phyloP scores from a whole-genome alignment of 257 asterid genomes.

The Primulina tabacum region DNA sequence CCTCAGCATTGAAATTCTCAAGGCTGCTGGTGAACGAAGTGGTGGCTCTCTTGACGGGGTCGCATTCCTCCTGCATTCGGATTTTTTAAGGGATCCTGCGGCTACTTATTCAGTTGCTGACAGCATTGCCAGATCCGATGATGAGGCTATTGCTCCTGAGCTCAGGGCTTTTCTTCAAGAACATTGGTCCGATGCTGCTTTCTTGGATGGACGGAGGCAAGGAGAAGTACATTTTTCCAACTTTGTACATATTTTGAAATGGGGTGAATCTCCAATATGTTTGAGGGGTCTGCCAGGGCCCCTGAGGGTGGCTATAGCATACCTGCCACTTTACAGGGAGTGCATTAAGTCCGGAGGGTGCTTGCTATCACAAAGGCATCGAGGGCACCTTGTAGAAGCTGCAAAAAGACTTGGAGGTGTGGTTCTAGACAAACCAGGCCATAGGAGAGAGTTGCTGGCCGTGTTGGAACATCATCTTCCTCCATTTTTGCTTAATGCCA shows the following conservation, averaged over 20 bases:
- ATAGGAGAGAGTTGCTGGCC: constrained; percentile 61
- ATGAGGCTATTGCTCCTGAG: constrained; percentile 75
- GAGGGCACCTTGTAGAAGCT: constrained; percentile 88
- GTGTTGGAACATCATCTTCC: constrained; percentile 86
- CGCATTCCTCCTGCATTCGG: constrained; percentile 75
- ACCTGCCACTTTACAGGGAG: constrained; percentile 90
- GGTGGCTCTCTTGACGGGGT: constrained; percentile 95
- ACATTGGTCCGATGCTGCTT: constrained; percentile 88
- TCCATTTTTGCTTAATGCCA: constrained; percentile 54
- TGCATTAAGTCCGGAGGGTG: constrained; percentile 67
- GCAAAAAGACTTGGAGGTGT: constrained; percentile 65
- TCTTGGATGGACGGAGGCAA: constrained; percentile 47
- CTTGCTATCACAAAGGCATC: constrained; percentile 66
- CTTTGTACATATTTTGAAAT: constrained; percentile 49
- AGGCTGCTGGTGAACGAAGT: constrained; percentile 94
- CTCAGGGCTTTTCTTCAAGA: constrained; percentile 63
- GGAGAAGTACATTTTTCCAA: constrained; percentile 69
- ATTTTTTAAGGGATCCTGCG: constrained; percentile 73
- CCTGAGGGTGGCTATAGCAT: constrained; percentile 73
- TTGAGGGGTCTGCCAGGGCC: constrained; percentile 79
- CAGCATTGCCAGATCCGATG: constrained; percentile 73
- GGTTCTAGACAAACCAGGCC: constrained; percentile 52
- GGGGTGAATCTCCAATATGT: constrained; percentile 70
- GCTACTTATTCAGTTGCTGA: constrained; percentile 92
- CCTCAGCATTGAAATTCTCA: constrained; percentile 85